A percentile compares a stretch with the other conserved stretches of the same genome.
phyloP scores from a whole-genome alignment of 768 basidiomycete genomes.

The Dendrothele bispora region DNA sequence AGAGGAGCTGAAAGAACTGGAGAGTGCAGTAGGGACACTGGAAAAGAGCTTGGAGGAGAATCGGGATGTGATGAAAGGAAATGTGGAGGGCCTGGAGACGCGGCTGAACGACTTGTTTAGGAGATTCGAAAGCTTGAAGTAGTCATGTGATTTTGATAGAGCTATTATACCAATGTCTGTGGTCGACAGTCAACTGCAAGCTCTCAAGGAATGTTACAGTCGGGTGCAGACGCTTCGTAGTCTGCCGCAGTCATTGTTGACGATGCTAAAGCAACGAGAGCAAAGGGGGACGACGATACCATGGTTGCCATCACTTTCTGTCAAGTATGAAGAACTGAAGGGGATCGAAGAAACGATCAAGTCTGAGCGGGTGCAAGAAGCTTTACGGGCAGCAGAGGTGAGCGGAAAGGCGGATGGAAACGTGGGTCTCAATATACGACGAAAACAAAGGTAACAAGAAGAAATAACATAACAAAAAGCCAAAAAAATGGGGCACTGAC shows the following conservation, averaged over 20 bases:
- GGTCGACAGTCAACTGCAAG: constrained; percentile 44
- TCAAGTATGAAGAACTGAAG: constrained; percentile 47
- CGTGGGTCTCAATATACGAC: constrained; percentile 42
- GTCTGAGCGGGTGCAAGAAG: constrained; percentile 57
- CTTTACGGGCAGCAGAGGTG: constrained; percentile 51
- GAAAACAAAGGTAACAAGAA: no score
- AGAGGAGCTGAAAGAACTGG: constrained; percentile 65
- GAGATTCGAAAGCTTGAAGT: constrained; percentile 47
- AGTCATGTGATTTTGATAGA: no score
- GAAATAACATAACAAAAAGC: no score
- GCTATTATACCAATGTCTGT: no score
- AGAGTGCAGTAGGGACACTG: constrained; percentile 66
- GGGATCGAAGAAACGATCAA: constrained; percentile 47
- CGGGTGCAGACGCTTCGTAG: constrained; percentile 45
- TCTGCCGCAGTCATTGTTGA: constrained; percentile 45
- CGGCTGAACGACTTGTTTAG: constrained; percentile 41
- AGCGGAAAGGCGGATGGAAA: constrained; percentile 57
- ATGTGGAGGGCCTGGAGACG: constrained; percentile 69
- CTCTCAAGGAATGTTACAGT: constrained; percentile 44
- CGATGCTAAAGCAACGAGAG: no score
- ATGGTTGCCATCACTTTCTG: constrained; percentile 24
- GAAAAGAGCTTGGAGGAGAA: constrained; percentile 80
- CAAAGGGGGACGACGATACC: no score
- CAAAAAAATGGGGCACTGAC: no score
- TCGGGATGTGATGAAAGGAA: constrained; percentile 64